Evolutionary conservation across 129 eudicot genomes (phyloP).

Genomic region (Artemisia argyi): DNA sequence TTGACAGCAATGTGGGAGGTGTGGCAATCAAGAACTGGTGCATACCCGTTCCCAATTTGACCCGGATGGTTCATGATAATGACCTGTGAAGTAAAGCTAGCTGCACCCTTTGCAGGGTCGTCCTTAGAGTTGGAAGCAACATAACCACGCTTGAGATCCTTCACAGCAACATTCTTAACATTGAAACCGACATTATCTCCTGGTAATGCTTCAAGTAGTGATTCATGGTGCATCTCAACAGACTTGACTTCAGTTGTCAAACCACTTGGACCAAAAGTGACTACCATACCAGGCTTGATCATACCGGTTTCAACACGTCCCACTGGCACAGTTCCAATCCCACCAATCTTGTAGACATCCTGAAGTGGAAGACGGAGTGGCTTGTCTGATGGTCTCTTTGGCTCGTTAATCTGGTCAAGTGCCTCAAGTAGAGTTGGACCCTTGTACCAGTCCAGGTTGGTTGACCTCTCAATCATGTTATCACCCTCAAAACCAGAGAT

Average conservation of each 20-base stretch:
- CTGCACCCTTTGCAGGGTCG: background rate
- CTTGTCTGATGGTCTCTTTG: conserved; percentile 24
- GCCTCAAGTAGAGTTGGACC: conserved; percentile 20
- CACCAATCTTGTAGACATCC: conserved; percentile 29
- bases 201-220: conserved; percentile 7
- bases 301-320: background rate
- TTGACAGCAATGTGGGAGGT: conserved; percentile 27
- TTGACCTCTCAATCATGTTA: background rate
- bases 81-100: conserved; percentile 19
- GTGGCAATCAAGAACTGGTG: conserved; percentile 13
- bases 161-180: conserved; percentile 25
- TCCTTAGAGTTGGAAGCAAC: conserved; percentile 25
- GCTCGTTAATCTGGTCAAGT: conserved; percentile 1
- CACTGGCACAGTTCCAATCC: conserved; percentile 20
- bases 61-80: conserved; percentile 31
- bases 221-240: conserved; percentile 23
- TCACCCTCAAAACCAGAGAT: conserved; percentile 4
- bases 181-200: conserved; percentile 23
- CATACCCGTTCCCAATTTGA: conserved; percentile 16
- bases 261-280: conserved; percentile 9
- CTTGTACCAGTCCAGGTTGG: conserved; percentile 26
- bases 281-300: background rate
- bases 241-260: conserved; percentile 25
- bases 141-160: conserved; percentile 29
- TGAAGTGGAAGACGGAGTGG: conserved; percentile 27